A percentile compares a stretch with the other conserved stretches of the same genome.
Conservation (phyloP, 2,329 filamentous ascomycete genomes). For the Cercospora nicotianae region DNA sequence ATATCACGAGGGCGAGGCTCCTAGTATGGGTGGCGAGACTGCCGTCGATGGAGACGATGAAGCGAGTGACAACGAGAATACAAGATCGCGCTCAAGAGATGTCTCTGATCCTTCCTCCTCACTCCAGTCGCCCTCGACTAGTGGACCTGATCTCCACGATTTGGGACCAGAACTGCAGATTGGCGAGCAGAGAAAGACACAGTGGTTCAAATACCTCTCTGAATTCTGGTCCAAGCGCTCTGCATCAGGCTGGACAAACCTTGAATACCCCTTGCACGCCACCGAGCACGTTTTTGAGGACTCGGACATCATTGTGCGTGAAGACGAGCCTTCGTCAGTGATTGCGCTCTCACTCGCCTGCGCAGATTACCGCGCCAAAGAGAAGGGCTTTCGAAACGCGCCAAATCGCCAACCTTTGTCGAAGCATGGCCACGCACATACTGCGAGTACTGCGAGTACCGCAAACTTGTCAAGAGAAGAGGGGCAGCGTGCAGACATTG, state of each 20-base stretch:
- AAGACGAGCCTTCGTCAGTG: constrained; percentile 94
- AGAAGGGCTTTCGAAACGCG: constrained; percentile 61
- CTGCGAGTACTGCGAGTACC: constrained; percentile 27
- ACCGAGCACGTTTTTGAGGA: constrained; percentile 96
- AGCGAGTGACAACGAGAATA: constrained; percentile 70
- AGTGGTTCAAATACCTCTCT: constrained; percentile 89
- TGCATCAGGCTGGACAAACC: constrained; percentile 85
- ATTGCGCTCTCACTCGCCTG: constrained; percentile 91
- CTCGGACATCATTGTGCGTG: constrained; percentile 93
- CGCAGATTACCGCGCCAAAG: constrained; percentile 79
- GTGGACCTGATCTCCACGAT: constrained; percentile 51
- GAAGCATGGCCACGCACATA: constrained; percentile 33
- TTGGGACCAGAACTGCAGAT: constrained; percentile 69
- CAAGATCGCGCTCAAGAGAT: constrained; percentile 66
- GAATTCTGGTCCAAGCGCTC: constrained; percentile 99
- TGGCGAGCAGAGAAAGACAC: constrained; percentile 89
- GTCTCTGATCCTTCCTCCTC: constrained; percentile 34
- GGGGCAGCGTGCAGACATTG: constrained; percentile 68
- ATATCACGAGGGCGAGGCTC: background rate
- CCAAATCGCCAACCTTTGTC: constrained; percentile 28
- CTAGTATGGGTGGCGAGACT: constrained; percentile 15
- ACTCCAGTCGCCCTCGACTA: constrained; percentile 56
- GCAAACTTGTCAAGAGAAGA: constrained; percentile 39
- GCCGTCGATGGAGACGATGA: constrained; percentile 52
- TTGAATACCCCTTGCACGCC: constrained; percentile 81